Evolutionary conservation across 345 rosid genomes (phyloP).

Genomic region (Ailanthus altissimus): DNA sequence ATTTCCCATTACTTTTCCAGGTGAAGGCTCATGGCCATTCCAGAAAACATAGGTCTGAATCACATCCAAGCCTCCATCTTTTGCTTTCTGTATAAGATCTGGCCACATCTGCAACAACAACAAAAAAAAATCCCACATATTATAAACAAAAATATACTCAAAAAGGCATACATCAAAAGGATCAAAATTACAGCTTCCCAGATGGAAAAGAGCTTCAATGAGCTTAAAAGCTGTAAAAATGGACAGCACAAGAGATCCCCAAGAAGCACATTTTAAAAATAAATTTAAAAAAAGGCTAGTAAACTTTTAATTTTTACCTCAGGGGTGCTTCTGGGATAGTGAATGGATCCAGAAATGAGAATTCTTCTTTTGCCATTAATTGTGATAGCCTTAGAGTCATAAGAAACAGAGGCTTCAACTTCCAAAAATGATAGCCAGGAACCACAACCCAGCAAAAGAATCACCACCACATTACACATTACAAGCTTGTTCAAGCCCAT

Average conservation of each 20-base stretch:
- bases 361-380: slow-evolving; percentile 91
- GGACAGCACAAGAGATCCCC: slow-evolving; percentile 17
- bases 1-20: slow-evolving; percentile 62
- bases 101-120: slow-evolving; percentile 89
- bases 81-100: slow-evolving; percentile 92
- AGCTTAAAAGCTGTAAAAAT: slow-evolving; percentile 6
- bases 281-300: neutral
- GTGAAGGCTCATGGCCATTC: slow-evolving; percentile 98
- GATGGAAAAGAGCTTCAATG: slow-evolving; percentile 15
- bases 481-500: slow-evolving; percentile 42
- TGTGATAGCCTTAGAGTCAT: slow-evolving; percentile 75
- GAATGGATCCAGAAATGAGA: slow-evolving; percentile 97
- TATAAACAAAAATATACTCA: neutral
- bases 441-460: slow-evolving; percentile 38
- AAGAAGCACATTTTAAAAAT: slow-evolving; percentile 34
- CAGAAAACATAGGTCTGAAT: slow-evolving; percentile 99
- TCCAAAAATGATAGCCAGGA: slow-evolving; percentile 31
- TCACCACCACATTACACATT: slow-evolving; percentile 49
- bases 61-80: slow-evolving; percentile 96
- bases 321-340: slow-evolving; percentile 97
- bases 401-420: slow-evolving; percentile 73
- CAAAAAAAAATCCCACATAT: slow-evolving; percentile 14
- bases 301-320: slow-evolving; percentile 47
- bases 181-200: slow-evolving; percentile 23
- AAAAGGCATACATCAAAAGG: neutral